Evolutionary conservation across 1,139 yeast species (phyloP).

Genomic region (Petasospora rhodanensis): DNA sequence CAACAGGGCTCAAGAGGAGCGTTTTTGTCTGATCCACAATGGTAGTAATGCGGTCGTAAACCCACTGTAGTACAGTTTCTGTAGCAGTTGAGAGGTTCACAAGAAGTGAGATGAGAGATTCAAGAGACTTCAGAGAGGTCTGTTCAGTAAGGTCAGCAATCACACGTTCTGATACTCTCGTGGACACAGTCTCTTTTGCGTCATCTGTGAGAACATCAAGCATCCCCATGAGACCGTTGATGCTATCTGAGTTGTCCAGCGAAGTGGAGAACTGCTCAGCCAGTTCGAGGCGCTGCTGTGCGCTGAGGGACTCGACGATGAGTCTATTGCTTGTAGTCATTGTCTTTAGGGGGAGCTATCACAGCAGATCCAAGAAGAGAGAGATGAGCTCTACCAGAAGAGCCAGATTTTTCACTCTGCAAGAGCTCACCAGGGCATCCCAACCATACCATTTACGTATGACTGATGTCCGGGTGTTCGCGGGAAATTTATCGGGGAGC

Average conservation of each 20-base stretch:
- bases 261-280: conserved; percentile 3
- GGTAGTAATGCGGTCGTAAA: conserved; percentile 3
- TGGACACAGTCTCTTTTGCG: conserved; percentile 3
- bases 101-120: conserved; percentile 2
- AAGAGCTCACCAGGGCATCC: no score
- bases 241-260: conserved; percentile 7
- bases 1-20: no score
- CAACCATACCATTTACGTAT: no score
- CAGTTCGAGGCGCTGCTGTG: no score
- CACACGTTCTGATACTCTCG: conserved; percentile 1
- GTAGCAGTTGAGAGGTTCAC: conserved; percentile 9
- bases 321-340: no score
- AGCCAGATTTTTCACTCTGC: no score
- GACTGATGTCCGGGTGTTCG: no score
- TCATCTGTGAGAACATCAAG: conserved; percentile 7
- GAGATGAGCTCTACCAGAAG: no score
- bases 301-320: not conserved
- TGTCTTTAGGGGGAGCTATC: no score
- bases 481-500: no score
- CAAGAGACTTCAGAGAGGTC: not conserved
- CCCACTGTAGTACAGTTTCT: conserved; percentile 7
- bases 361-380: no score
- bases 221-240: conserved; percentile 11
- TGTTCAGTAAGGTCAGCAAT: conserved; percentile 1
- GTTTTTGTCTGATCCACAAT: conserved; percentile 10